Conservation (phyloP, 106 monocot genomes). For the Platanthera zijinensis region DNA sequence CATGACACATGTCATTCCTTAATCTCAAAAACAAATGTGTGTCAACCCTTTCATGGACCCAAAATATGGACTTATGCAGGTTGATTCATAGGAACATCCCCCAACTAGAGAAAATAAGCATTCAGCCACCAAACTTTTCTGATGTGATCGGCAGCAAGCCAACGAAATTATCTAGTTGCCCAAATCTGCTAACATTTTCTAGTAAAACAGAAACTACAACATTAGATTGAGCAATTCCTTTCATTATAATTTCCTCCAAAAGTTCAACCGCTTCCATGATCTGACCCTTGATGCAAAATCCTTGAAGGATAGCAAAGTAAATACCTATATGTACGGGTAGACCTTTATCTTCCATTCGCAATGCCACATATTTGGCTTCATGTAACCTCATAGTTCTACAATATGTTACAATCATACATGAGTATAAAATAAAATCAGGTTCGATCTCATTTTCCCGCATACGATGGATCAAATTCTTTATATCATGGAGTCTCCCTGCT, state of each 20-base stretch:
- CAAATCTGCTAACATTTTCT: slow-evolving; percentile 8
- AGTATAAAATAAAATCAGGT: slow-evolving; percentile 12
- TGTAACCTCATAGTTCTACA: slow-evolving; percentile 10
- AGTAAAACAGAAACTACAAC: background rate
- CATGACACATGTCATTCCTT: background rate
- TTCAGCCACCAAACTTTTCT: slow-evolving; percentile 5
- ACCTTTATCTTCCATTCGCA: slow-evolving; percentile 13
- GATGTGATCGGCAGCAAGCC: slow-evolving; percentile 2
- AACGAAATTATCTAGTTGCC: slow-evolving; percentile 6
- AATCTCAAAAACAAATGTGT: background rate
- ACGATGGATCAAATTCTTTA: slow-evolving; percentile 12
- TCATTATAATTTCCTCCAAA: slow-evolving; percentile 4
- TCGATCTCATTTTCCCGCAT: slow-evolving; percentile 12
- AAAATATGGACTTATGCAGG: background rate
- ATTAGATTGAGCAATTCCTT: slow-evolving; percentile 6
- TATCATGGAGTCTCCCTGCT: slow-evolving; percentile 5
- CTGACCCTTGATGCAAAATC: slow-evolving; percentile 13
- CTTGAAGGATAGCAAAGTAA: slow-evolving; percentile 13
- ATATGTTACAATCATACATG: slow-evolving; percentile 11
- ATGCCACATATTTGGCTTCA: slow-evolving; percentile 8
- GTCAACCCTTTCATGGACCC: background rate
- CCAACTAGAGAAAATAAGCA: background rate
- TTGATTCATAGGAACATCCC: background rate
- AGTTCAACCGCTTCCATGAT: slow-evolving; percentile 5
- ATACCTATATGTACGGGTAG: background rate